Base-by-base conservation (phyloP, 2,329 filamentous ascomycete species). In the Sarocladium strictum region DNA sequence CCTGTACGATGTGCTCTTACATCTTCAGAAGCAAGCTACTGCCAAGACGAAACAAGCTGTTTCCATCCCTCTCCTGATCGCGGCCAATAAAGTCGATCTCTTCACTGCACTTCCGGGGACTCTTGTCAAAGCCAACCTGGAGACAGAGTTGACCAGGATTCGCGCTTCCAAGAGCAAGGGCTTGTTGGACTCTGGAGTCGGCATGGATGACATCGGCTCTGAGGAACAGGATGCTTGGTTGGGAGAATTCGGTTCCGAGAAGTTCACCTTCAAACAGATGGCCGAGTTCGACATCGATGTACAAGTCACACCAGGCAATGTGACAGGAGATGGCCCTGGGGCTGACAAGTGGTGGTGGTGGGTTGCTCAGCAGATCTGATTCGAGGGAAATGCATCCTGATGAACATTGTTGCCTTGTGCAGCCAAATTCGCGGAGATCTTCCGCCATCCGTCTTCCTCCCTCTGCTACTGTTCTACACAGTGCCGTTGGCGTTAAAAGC, bases 21-120 rank as follows among this genome's bases (percentile, higher is more conserved):
- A 81, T 2, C 76, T 99, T 56, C 94, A 97, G 74, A 88, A 86
- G 70, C 80, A 86, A 47, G 80, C 84, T 50, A 79, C 81, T 27
- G 62, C 62, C 29, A 67, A 35, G 23, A 54, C 43, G 6, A 55
- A 51, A 17, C 40, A 51, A 21, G 26, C 37, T 11, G n/a, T n/a
- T 9, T 35, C 78, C 45, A 78, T 94, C 9, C 85, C 89, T 0
- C 79, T 99, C 7, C 78, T 99, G 33, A 76, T 99, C 32, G 92
- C 91, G 1, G 92, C 91, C 54, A 99, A 97, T 72, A 99, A 99
- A 78, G 81, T 91, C 66, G 94, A 99, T 68, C 78, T 99, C 1
- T 99, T 99, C 68, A 97, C 94, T 0, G 90, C 93, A 7, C 74
- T 97, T 53, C 94, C 94, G 0, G 82, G 89, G 0, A 79, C 81